Percentiles rank a stretch among this genome's conserved stretches.
These are phyloP conservation scores for Psilocybe cyanescens DNA, from an alignment of 768 basidiomycete species.

Conservation along the genomic window DNA sequence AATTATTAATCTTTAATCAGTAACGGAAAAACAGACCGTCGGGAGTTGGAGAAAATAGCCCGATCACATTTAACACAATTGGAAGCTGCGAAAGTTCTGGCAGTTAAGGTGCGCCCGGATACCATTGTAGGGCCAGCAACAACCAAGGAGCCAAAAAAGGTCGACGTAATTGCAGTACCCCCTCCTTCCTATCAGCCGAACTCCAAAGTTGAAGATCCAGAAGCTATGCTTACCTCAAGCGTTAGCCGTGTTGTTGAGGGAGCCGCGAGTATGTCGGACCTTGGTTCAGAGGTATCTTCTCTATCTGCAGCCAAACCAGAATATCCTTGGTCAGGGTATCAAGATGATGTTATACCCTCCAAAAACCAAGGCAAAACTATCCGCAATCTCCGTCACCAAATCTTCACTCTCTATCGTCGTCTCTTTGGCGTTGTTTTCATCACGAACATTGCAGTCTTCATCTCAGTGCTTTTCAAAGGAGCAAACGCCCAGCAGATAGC, in stretches of 20 bases:
- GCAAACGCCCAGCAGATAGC: slow-evolving; percentile 41
- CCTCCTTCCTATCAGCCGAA: slow-evolving; percentile 16
- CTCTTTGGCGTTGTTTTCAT: slow-evolving; percentile 64
- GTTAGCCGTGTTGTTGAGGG: slow-evolving; percentile 5
- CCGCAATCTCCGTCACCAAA: slow-evolving; percentile 57
- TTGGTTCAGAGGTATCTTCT: slow-evolving; percentile 28
- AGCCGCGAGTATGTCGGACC: slow-evolving; percentile 22
- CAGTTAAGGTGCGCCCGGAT: neutral
- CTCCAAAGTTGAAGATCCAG: slow-evolving; percentile 12
- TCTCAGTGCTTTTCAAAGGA: slow-evolving; percentile 39
- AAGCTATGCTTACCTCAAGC: slow-evolving; percentile 7
- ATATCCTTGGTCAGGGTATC: slow-evolving; percentile 55
- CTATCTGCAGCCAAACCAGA: slow-evolving; percentile 36
- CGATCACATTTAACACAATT: slow-evolving; percentile 20
- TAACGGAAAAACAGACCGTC: slow-evolving; percentile 56
- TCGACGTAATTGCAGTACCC: slow-evolving; percentile 14
- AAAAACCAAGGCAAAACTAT: slow-evolving; percentile 51
- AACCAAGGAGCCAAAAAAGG: slow-evolving; percentile 1
- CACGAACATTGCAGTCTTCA: slow-evolving; percentile 56
- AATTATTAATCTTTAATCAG: slow-evolving; percentile 22
- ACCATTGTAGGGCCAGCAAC: slow-evolving; percentile 9
- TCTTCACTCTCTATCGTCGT: slow-evolving; percentile 61
- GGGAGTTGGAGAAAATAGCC: slow-evolving; percentile 43
- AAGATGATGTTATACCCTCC: slow-evolving; percentile 51
- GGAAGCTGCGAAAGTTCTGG: neutral